A percentile compares a stretch with the other conserved stretches of the same genome.
Conservation (phyloP, 2,329 filamentous ascomycete genomes). For the Claviceps humidiphila region DNA sequence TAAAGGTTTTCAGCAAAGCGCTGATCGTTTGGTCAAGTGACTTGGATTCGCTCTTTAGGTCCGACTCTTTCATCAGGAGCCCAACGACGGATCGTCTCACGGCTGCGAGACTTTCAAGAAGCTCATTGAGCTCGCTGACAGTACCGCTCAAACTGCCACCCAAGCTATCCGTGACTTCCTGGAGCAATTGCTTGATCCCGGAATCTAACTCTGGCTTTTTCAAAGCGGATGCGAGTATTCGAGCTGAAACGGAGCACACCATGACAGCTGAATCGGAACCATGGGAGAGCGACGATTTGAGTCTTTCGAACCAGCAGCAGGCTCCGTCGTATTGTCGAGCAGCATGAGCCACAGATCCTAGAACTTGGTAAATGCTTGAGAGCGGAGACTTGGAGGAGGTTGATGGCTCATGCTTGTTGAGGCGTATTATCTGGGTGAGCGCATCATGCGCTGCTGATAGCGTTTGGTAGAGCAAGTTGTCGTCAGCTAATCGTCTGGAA, state of each 20-base stretch:
- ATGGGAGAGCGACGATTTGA: constrained; percentile 25
- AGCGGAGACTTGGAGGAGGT: constrained; percentile 29
- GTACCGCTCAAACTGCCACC: constrained; percentile 48
- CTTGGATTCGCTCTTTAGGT: constrained; percentile 8
- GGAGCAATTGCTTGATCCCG: constrained; percentile 28
- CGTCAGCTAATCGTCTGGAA: constrained; percentile 34
- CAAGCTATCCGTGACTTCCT: constrained; percentile 38
- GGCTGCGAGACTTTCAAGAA: constrained; percentile 42
- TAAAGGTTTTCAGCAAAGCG: constrained; percentile 38
- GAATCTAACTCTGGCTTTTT: constrained; percentile 26
- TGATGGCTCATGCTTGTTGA: constrained; percentile 20
- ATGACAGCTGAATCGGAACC: constrained; percentile 33
- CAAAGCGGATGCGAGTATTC: constrained; percentile 40
- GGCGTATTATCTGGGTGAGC: constrained; percentile 20
- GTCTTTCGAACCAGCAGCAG: constrained; percentile 38
- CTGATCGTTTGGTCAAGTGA: constrained; percentile 12
- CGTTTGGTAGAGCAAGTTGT: constrained; percentile 24
- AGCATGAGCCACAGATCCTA: constrained; percentile 36
- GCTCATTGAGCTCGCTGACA: constrained; percentile 44
- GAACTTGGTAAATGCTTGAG: constrained; percentile 35
- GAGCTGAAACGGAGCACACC: constrained; percentile 39
- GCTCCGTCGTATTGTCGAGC: constrained; percentile 36
- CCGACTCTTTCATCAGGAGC: constrained; percentile 24
- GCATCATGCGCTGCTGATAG: constrained; percentile 18
- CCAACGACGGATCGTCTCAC: constrained; percentile 41